Evolutionary conservation across 805 yeast species (phyloP).

Genomic region (Torulaspora gathmanii): DNA sequence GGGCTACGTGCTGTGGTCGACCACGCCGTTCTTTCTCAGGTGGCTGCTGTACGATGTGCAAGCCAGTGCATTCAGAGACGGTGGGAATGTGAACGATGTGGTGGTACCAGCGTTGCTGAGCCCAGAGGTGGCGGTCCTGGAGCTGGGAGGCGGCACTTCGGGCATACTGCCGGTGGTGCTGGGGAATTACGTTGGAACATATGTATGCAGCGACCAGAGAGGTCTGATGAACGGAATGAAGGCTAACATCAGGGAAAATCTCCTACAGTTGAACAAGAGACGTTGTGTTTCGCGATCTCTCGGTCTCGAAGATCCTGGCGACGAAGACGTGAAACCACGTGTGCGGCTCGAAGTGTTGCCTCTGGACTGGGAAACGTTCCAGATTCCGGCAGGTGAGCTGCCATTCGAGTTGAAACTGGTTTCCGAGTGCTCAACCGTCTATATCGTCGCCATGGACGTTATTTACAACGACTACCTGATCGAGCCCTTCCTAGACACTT

Average conservation of each 20-base stretch:
- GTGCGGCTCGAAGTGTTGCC: constrained; percentile 24
- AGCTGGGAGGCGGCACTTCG: constrained; percentile 35
- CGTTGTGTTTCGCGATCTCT: constrained; percentile 15
- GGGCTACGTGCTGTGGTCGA: constrained; percentile 37
- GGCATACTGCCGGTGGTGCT: constrained; percentile 29
- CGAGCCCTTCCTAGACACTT: constrained; percentile 29
- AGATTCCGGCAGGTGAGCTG: constrained; percentile 3
- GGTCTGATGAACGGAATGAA: constrained; percentile 30
- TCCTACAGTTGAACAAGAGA: constrained; percentile 25
- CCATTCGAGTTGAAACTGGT: constrained; percentile 2
- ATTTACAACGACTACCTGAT: constrained; percentile 36
- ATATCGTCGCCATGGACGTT: constrained; percentile 36
- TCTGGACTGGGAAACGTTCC: constrained; percentile 34
- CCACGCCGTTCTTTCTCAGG: constrained; percentile 31
- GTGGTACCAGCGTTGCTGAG: not conserved
- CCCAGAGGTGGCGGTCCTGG: constrained; percentile 21
- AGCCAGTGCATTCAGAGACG: constrained; percentile 19
- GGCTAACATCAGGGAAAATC: constrained; percentile 26
- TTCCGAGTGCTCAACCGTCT: constrained; percentile 8
- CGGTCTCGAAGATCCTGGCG: not conserved
- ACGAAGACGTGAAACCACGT: not conserved
- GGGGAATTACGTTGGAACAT: constrained; percentile 29
- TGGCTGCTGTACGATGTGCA: constrained; percentile 32
- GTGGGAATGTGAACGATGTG: constrained; percentile 10
- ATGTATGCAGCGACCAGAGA: constrained; percentile 34